Evolutionary conservation across 148 eudicot species (phyloP).

Genomic region (Vaccinium macrocarpon): DNA sequence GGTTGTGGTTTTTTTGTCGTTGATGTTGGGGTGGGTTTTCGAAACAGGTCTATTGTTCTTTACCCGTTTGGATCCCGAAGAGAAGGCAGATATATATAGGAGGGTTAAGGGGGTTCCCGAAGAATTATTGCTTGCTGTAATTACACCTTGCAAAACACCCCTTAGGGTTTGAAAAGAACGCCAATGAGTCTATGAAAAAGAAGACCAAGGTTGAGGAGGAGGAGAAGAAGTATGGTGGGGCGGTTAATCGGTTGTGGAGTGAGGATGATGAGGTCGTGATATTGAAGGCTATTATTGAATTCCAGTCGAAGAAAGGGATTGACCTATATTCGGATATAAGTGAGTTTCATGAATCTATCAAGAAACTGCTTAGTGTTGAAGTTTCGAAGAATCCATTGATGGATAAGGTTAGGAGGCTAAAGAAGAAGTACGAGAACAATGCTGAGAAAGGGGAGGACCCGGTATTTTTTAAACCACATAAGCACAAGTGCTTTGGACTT

Average conservation of each 20-base stretch:
- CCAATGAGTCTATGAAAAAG: slow-evolving; percentile 23
- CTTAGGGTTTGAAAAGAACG: slow-evolving; percentile 11
- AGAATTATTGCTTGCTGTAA: too few relatives aligned
- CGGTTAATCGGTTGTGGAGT: slow-evolving; percentile 45
- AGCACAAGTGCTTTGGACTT: slow-evolving; percentile 35
- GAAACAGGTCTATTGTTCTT: too few relatives aligned
- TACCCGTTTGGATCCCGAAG: too few relatives aligned
- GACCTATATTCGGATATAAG: slow-evolving; percentile 29
- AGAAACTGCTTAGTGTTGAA: slow-evolving; percentile 26
- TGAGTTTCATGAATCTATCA: slow-evolving; percentile 38
- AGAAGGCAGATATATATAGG: too few relatives aligned
- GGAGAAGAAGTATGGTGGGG: slow-evolving; percentile 13
- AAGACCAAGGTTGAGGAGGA: slow-evolving; percentile 23
- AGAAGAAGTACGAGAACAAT: slow-evolving; percentile 44
- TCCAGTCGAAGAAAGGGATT: slow-evolving; percentile 11
- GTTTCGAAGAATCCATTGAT: slow-evolving; percentile 38
- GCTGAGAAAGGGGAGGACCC: slow-evolving; percentile 30
- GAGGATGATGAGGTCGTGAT: slow-evolving; percentile 47
- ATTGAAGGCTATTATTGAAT: slow-evolving; percentile 46
- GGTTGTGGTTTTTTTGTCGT: too few relatives aligned
- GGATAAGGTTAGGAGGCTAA: slow-evolving; percentile 53
- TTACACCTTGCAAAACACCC: slow-evolving; percentile 25
- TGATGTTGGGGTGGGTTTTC: too few relatives aligned
- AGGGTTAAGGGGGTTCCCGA: too few relatives aligned
- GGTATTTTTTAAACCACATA: slow-evolving; percentile 41